A percentile compares a stretch with the other conserved stretches of the same genome.
phyloP scores from a whole-genome alignment of 176 grass and related monocot genomes.

The Metroxylon sagu region DNA sequence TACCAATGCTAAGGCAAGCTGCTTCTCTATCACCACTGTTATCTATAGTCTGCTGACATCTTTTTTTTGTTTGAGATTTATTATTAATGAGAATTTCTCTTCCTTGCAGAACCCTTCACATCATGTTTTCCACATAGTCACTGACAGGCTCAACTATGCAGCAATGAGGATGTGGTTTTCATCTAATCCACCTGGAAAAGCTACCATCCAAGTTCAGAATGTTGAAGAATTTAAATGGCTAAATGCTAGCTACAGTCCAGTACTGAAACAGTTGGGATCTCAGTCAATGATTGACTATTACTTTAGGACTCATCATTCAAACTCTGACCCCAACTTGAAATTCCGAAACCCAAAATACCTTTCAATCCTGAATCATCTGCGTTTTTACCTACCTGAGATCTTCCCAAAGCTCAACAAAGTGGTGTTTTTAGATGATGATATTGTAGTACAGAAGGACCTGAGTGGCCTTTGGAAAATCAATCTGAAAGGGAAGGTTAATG shows the following conservation, averaged over 20 bases:
- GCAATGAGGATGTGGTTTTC: constrained; percentile 15
- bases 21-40: not conserved
- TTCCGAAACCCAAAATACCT: constrained; percentile 11
- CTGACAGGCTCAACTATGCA: constrained; percentile 4
- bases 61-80: not conserved
- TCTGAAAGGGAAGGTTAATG: constrained; percentile 13
- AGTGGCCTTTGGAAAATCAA: not conserved
- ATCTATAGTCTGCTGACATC: too few species aligned
- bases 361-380: constrained; percentile 9
- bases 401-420: constrained; percentile 10
- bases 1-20: constrained; percentile 7
- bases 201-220: constrained; percentile 1
- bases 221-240: constrained; percentile 16
- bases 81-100: not conserved
- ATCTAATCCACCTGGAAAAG: constrained; percentile 13
- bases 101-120: constrained; percentile 5
- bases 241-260: constrained; percentile 12
- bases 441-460: constrained; percentile 12
- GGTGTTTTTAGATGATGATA: constrained; percentile 14
- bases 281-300: constrained; percentile 10
- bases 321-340: constrained; percentile 5
- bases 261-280: constrained; percentile 9
- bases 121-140: constrained; percentile 15
- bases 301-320: constrained; percentile 3
- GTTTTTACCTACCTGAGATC: constrained; percentile 16